Evolutionary conservation across 768 basidiomycete species (phyloP).

Genomic region (Boletus vermiculosoides): DNA sequence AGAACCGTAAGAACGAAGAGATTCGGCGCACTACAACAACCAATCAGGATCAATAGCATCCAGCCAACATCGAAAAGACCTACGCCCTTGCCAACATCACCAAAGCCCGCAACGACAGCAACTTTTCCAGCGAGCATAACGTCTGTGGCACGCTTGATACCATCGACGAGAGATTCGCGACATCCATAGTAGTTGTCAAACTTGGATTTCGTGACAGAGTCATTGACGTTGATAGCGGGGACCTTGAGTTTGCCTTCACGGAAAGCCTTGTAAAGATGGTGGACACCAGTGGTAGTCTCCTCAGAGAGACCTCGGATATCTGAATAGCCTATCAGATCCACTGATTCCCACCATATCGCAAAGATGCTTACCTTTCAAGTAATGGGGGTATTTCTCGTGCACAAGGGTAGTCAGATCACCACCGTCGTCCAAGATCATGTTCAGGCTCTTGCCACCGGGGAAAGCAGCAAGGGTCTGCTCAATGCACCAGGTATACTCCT

Average conservation of each 20-base stretch:
- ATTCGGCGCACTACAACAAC: constrained; percentile 83
- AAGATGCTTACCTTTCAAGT: constrained; percentile 57
- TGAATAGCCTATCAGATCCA: constrained; percentile 27
- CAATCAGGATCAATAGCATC: constrained; percentile 1
- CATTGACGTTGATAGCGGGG: constrained; percentile 99
- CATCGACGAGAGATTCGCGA: constrained; percentile 98
- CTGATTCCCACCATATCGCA: neutral
- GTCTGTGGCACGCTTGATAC: constrained; percentile 99
- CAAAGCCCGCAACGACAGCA: constrained; percentile 97
- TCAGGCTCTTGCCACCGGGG: constrained; percentile 76
- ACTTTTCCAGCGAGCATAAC: constrained; percentile 99
- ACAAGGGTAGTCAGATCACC: constrained; percentile 94
- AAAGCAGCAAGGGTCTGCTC: constrained; percentile 94
- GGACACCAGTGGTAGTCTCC: constrained; percentile 99
- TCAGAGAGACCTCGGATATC: constrained; percentile 94
- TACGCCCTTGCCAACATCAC: constrained; percentile 99
- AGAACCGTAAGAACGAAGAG: constrained; percentile 94
- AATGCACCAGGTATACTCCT: constrained; percentile 98
- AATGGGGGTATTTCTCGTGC: constrained; percentile 95
- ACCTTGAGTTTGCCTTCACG: constrained; percentile 94
- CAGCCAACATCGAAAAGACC: constrained; percentile 34
- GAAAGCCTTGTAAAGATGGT: constrained; percentile 98
- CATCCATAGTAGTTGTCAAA: constrained; percentile 99
- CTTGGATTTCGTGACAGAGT: constrained; percentile 99
- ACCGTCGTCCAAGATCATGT: constrained; percentile 99